Conservation (phyloP, 176 grass and related monocot genomes). For the Miscanthus lutarioriparius region DNA sequence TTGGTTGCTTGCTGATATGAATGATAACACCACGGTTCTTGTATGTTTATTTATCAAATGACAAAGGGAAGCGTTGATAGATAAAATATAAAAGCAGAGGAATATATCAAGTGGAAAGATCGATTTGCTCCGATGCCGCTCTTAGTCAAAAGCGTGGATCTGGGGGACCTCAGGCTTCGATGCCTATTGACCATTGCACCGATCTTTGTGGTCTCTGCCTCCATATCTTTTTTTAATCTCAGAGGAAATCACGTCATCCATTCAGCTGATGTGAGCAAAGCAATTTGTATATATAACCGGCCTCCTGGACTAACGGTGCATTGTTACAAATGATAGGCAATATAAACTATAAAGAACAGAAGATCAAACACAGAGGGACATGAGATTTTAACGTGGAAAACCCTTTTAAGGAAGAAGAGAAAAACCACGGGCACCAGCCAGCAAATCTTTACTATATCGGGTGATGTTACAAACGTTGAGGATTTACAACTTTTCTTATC, state of each 20-base stretch:
- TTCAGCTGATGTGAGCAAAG: background rate
- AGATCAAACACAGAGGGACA: too few species aligned
- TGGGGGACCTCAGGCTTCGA: slow-evolving; percentile 5
- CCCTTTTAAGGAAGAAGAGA: too few species aligned
- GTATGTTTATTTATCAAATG: slow-evolving; percentile 14
- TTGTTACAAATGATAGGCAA: too few species aligned
- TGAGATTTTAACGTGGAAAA: too few species aligned
- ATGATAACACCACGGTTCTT: slow-evolving; percentile 35
- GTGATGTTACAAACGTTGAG: too few species aligned
- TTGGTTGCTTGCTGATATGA: slow-evolving; percentile 27
- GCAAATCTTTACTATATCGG: too few species aligned
- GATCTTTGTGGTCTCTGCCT: background rate
- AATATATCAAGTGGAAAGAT: slow-evolving; percentile 35
- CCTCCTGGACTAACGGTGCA: background rate
- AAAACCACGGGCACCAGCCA: too few species aligned
- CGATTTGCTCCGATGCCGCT: slow-evolving; percentile 39
- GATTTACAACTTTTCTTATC: too few species aligned
- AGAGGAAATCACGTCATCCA: background rate
- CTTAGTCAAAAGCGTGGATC: slow-evolving; percentile 39
- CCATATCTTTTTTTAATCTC: too few species aligned
- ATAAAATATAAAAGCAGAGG: background rate
- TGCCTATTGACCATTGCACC: slow-evolving; percentile 8
- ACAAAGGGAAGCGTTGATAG: background rate
- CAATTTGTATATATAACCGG: background rate
- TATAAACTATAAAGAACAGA: too few species aligned